phyloP scores from a whole-genome alignment of 352 stramenopile genomes.

The Globisporangium recalcitrans region DNA sequence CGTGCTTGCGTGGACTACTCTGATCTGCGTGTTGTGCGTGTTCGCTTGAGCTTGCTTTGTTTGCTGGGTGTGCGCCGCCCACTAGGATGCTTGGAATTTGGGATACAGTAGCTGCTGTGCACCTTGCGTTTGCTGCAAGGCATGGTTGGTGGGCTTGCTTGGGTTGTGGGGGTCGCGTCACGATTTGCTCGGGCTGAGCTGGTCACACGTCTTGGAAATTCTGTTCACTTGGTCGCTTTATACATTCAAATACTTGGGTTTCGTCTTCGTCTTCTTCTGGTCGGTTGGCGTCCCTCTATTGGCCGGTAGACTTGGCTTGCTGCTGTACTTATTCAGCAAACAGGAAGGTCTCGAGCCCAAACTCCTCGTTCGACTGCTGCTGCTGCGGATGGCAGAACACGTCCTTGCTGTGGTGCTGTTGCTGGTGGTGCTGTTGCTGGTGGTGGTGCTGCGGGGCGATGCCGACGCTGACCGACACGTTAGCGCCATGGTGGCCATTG shows the following conservation, averaged over 20 bases:
- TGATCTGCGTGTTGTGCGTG: not conserved
- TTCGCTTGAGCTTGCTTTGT: not conserved
- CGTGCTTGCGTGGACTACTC: not conserved
- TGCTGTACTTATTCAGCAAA: constrained; percentile 50
- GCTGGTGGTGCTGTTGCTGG: constrained; percentile 28
- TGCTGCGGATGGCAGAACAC: constrained; percentile 32
- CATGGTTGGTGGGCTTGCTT: not conserved
- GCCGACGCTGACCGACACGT: constrained; percentile 20
- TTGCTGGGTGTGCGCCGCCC: not conserved
- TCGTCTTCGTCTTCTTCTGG: not conserved
- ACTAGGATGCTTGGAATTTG: constrained; percentile 1
- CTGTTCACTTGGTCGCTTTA: not conserved
- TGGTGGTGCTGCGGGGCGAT: not conserved
- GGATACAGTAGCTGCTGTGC: constrained; percentile 19
- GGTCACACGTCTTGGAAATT: not conserved
- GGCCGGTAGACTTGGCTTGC: not conserved
- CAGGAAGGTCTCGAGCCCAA: constrained; percentile 59
- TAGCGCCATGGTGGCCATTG: constrained; percentile 6
- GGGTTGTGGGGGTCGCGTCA: not conserved
- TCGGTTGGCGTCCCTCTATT: not conserved
- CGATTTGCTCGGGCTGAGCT: not conserved
- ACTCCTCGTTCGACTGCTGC: constrained; percentile 49
- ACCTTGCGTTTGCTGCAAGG: not conserved
- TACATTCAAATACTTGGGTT: not conserved
- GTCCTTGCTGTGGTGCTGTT: constrained; percentile 29